Conservation (phyloP, 2,329 filamentous ascomycete species). For the Teratosphaeria destructans region DNA sequence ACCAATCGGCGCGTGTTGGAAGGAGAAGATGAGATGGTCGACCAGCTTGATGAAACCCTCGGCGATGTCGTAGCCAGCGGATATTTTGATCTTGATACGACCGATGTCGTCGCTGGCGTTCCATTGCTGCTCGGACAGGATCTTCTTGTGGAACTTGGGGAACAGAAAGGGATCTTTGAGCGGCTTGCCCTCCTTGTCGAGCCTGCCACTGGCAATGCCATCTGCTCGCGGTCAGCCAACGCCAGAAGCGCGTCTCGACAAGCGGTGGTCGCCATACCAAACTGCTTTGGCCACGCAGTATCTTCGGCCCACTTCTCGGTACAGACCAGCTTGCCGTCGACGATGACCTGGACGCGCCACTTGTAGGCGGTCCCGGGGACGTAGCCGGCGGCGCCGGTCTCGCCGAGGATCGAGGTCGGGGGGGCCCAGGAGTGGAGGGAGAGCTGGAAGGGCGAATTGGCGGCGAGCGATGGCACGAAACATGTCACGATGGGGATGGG, state of each 20-base stretch:
- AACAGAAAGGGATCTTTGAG: conserved; percentile 48
- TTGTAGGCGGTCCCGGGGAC: conserved; percentile 1
- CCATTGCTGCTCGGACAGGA: conserved; percentile 62
- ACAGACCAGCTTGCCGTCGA: conserved; percentile 52
- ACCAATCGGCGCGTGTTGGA: conserved; percentile 76
- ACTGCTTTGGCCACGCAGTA: conserved; percentile 43
- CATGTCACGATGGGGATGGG: conserved; percentile 42
- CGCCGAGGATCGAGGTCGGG: conserved; percentile 18
- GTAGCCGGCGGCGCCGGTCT: conserved; percentile 1
- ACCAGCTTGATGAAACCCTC: conserved; percentile 52
- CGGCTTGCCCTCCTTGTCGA: not conserved
- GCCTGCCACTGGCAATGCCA: not conserved
- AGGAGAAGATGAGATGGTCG: conserved; percentile 68
- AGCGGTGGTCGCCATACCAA: conserved; percentile 30
- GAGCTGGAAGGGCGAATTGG: conserved; percentile 53
- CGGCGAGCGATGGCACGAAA: conserved; percentile 56
- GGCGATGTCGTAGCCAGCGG: conserved; percentile 51
- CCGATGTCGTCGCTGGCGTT: conserved; percentile 60
- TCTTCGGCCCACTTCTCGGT: conserved; percentile 43
- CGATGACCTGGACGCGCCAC: conserved; percentile 46
- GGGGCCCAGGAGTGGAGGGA: conserved; percentile 68
- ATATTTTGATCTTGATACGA: conserved; percentile 65
- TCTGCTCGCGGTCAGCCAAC: not conserved
- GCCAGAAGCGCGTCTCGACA: not conserved
- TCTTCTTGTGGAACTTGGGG: conserved; percentile 58